Evolutionary conservation across 1,284 basidiomycete genomes (phyloP).

Genomic region (Vanrija pseudolonga): DNA sequence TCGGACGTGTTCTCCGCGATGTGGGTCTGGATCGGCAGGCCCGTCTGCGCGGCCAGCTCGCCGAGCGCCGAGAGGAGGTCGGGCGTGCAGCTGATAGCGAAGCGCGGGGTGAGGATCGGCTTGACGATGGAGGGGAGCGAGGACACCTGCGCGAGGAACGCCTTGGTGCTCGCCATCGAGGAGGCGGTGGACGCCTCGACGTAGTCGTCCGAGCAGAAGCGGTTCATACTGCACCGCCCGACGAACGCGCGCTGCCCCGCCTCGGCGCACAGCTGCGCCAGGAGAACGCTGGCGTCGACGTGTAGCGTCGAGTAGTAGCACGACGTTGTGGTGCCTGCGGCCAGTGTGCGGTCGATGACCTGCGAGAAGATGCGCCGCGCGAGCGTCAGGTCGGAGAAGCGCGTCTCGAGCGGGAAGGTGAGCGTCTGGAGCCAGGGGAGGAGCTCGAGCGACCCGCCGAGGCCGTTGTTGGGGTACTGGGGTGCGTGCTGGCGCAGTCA

Average conservation of each 20-base stretch:
- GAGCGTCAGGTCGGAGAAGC: conserved; percentile 68
- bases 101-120: conserved; percentile 89
- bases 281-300: conserved; percentile 69
- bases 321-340: conserved; percentile 82
- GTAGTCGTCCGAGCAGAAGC: conserved; percentile 67
- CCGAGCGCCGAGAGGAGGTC: conserved; percentile 67
- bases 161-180: conserved; percentile 61
- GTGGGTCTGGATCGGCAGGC: conserved; percentile 79
- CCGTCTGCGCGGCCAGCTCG: conserved; percentile 49
- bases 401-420: conserved; percentile 86
- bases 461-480: conserved; percentile 79
- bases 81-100: conserved; percentile 85
- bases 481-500: conserved; percentile 66
- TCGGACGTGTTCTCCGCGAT: conserved; percentile 81
- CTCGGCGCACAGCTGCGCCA: conserved; percentile 70
- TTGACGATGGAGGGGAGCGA: conserved; percentile 64
- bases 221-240: conserved; percentile 93
- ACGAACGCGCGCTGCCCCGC: conserved; percentile 82
- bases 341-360: conserved; percentile 71
- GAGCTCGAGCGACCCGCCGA: conserved; percentile 62
- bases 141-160: conserved; percentile 54
- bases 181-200: conserved; percentile 60
- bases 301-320: conserved; percentile 90
- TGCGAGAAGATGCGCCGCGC: conserved; percentile 67
- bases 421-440: conserved; percentile 83